Conservation (phyloP, 805 yeast species). For the Lachancea quebecensis region DNA sequence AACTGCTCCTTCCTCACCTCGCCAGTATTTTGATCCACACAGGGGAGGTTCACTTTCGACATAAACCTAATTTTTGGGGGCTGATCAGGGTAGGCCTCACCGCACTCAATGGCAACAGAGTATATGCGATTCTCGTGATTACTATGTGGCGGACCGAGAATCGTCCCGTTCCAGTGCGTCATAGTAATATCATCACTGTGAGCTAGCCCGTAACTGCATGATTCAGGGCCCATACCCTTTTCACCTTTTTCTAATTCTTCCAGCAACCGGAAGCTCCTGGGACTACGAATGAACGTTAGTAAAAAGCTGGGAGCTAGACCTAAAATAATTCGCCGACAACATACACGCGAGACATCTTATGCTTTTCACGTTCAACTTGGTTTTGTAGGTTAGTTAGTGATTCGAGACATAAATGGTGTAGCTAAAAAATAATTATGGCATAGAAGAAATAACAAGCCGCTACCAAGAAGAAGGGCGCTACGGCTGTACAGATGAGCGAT, state of each 20-base stretch:
- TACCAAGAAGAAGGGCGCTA: not conserved
- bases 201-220: constrained; percentile 89
- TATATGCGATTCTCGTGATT: constrained; percentile 91
- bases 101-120: constrained; percentile 74
- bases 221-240: constrained; percentile 94
- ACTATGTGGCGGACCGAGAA: constrained; percentile 92
- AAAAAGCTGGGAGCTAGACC: not conserved
- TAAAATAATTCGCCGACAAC: not conserved
- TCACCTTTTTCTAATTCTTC: constrained; percentile 98
- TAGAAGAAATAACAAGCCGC: not conserved
- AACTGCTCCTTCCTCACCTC: constrained; percentile 47
- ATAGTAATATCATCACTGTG: constrained; percentile 87
- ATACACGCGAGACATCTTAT: constrained; percentile 5
- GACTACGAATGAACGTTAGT: constrained; percentile 32
- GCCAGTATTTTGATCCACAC: constrained; percentile 66
- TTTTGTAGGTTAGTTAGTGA: not conserved
- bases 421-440: not conserved
- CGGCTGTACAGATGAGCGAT: constrained; percentile 12
- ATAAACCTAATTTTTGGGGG: constrained; percentile 82
- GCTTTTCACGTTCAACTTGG: not conserved
- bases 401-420: not conserved
- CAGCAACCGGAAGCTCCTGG: constrained; percentile 87
- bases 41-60: constrained; percentile 83
- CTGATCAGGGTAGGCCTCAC: constrained; percentile 73
- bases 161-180: constrained; percentile 97